Conservation (phyloP, 164 flowering plant genomes). For the Vitis labrusca region DNA sequence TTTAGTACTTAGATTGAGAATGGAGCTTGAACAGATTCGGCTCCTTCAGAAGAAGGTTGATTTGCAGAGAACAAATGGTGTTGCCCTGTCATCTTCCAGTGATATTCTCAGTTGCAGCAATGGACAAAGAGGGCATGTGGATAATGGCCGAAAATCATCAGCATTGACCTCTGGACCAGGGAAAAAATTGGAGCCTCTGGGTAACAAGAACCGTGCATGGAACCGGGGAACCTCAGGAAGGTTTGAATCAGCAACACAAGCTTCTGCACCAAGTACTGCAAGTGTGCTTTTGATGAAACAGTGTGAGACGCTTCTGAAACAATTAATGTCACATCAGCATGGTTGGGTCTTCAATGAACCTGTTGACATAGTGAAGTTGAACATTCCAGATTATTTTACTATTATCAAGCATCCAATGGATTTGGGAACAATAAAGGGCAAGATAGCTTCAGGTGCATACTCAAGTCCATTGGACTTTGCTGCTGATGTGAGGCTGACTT, state of each 20-base stretch:
- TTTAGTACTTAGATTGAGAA: slow-evolving; percentile 29
- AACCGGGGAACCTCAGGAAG: slow-evolving; percentile 26
- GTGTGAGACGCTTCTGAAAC: slow-evolving; percentile 38
- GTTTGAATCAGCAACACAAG: slow-evolving; percentile 21
- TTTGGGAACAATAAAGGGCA: slow-evolving; percentile 49
- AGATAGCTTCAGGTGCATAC: slow-evolving; percentile 49
- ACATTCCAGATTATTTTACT: slow-evolving; percentile 40
- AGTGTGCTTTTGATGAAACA: slow-evolving; percentile 29
- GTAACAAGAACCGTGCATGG: slow-evolving; percentile 11
- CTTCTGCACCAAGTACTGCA: slow-evolving; percentile 10
- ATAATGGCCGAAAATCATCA: slow-evolving; percentile 13
- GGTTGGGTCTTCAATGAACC: slow-evolving; percentile 53
- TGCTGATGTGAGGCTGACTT: slow-evolving; percentile 83
- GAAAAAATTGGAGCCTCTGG: slow-evolving; percentile 16
- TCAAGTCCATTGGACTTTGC: slow-evolving; percentile 54
- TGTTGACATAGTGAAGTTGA: slow-evolving; percentile 37
- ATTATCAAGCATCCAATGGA: slow-evolving; percentile 68
- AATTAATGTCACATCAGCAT: slow-evolving; percentile 45
- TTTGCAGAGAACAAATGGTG: slow-evolving; percentile 20
- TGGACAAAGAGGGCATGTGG: slow-evolving; percentile 16
- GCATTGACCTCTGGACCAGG: slow-evolving; percentile 10
- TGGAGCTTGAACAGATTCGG: slow-evolving; percentile 46
- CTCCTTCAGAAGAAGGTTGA: slow-evolving; percentile 42
- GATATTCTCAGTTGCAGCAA: slow-evolving; percentile 33
- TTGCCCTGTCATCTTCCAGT: slow-evolving; percentile 27